These are phyloP conservation scores for Luvunga scandens DNA, from an alignment of 345 rosid species.

Conservation along the genomic window DNA sequence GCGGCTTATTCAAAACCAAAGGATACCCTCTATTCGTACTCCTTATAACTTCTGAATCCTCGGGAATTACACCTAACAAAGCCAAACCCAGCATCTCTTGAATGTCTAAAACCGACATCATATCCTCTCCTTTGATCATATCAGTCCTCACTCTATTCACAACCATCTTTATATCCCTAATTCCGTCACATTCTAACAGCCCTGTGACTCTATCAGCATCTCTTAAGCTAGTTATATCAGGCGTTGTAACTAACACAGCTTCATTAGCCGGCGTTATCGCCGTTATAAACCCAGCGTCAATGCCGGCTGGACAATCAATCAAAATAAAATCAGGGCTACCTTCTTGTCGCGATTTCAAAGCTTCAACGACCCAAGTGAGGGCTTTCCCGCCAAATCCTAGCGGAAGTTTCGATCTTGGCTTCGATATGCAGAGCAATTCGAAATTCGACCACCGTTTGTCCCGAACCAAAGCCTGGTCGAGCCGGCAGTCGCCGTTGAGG, in stretches of 20 bases:
- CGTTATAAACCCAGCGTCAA: conserved; percentile 97
- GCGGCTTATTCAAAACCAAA: conserved; percentile 85
- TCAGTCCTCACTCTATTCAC: conserved; percentile 92
- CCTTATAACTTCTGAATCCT: conserved; percentile 86
- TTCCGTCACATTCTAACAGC: conserved; percentile 84
- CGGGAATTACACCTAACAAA: conserved; percentile 81
- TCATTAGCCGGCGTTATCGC: conserved; percentile 97
- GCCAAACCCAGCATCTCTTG: conserved; percentile 93
- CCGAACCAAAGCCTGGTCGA: conserved; percentile 92
- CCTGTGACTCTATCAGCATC: conserved; percentile 94
- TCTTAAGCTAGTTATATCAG: conserved; percentile 79
- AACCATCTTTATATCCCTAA: conserved; percentile 89
- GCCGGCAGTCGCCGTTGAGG: conserved; percentile 87
- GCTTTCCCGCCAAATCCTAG: conserved; percentile 95
- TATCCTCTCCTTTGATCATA: conserved; percentile 97
- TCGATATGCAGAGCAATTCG: conserved; percentile 87
- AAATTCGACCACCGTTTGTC: conserved; percentile 96
- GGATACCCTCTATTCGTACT: conserved; percentile 93
- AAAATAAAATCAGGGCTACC: conserved; percentile 81
- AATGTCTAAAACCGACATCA: conserved; percentile 95
- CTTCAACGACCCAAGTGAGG: conserved; percentile 84
- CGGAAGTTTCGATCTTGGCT: conserved; percentile 89
- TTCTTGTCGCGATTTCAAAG: conserved; percentile 63
- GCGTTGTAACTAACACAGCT: conserved; percentile 85
- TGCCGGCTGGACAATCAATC: conserved; percentile 93